Conservation (phyloP, 2,329 filamentous ascomycete species). For the Trichoderma atrobrunneum region DNA sequence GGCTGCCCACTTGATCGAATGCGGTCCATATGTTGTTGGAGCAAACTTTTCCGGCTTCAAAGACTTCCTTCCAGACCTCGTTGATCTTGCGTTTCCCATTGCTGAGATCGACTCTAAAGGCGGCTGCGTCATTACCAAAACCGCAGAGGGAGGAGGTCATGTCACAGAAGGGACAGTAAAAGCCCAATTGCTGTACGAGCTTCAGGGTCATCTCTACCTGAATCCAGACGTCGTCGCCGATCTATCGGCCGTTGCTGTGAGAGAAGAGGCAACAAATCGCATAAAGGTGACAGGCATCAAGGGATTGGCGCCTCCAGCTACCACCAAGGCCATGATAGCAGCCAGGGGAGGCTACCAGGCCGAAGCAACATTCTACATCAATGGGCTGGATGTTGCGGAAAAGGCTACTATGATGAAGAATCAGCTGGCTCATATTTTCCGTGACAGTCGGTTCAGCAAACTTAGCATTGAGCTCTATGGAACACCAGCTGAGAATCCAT, state of each 20-base stretch:
- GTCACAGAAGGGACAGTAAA: slow-evolving; percentile 37
- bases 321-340: slow-evolving; percentile 40
- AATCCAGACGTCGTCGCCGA: slow-evolving; percentile 45
- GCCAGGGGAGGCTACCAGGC: slow-evolving; percentile 45
- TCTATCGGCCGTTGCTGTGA: slow-evolving; percentile 41
- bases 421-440: slow-evolving; percentile 32
- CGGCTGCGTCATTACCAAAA: slow-evolving; percentile 35
- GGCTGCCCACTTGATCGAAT: slow-evolving; percentile 54
- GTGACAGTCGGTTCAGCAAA: slow-evolving; percentile 33
- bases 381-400: slow-evolving; percentile 41
- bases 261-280: slow-evolving; percentile 37
- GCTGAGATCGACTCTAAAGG: slow-evolving; percentile 37
- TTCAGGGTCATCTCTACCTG: slow-evolving; percentile 44
- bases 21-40: slow-evolving; percentile 52
- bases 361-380: slow-evolving; percentile 43
- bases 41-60: slow-evolving; percentile 52
- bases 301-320: slow-evolving; percentile 32
- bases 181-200: slow-evolving; percentile 44
- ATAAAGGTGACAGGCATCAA: slow-evolving; percentile 33
- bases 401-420: slow-evolving; percentile 44
- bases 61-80: slow-evolving; percentile 28
- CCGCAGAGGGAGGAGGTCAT: slow-evolving; percentile 34
- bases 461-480: slow-evolving; percentile 38
- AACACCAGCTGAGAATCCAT: slow-evolving; percentile 38
- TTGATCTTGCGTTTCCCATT: slow-evolving; percentile 38